Evolutionary conservation across 2,329 filamentous ascomycete genomes (phyloP).

Genomic region (Aureobasidium sp.): DNA sequence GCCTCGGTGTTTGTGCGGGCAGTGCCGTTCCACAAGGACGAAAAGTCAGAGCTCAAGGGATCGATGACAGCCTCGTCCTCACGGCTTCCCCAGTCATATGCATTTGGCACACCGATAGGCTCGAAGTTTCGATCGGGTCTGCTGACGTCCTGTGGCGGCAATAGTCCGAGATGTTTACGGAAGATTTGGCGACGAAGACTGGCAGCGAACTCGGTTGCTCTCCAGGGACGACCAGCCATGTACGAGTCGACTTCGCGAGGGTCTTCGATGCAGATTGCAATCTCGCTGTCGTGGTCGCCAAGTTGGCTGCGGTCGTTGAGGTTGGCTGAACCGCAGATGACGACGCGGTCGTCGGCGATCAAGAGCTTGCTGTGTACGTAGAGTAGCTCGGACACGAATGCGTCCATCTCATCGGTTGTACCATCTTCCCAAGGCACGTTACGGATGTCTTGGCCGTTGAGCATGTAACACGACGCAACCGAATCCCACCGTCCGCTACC

Average conservation of each 20-base stretch:
- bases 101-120: conserved; percentile 48
- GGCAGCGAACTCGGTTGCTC: conserved; percentile 66
- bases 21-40: conserved; percentile 61
- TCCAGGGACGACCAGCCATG: conserved; percentile 67
- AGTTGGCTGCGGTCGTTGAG: conserved; percentile 69
- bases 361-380: conserved; percentile 62
- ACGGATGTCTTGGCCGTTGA: conserved; percentile 61
- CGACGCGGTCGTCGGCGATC: conserved; percentile 73
- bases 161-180: conserved; percentile 81
- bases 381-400: conserved; percentile 55
- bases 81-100: conserved; percentile 40
- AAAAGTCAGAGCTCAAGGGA: conserved; percentile 61
- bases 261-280: conserved; percentile 83
- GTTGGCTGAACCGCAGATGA: conserved; percentile 72
- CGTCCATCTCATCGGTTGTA: conserved; percentile 49
- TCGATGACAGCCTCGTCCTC: conserved; percentile 58
- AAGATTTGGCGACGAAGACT: conserved; percentile 78
- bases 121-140: conserved; percentile 49
- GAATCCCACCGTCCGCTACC: conserved; percentile 58
- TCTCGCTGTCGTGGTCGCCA: conserved; percentile 76
- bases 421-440: conserved; percentile 52
- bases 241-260: conserved; percentile 57
- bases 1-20: conserved; percentile 72
- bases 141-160: conserved; percentile 64
- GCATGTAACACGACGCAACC: conserved; percentile 76